These are phyloP conservation scores for Raddia guianensis DNA, from an alignment of 176 grass and related monocot species.

Conservation along the genomic window DNA sequence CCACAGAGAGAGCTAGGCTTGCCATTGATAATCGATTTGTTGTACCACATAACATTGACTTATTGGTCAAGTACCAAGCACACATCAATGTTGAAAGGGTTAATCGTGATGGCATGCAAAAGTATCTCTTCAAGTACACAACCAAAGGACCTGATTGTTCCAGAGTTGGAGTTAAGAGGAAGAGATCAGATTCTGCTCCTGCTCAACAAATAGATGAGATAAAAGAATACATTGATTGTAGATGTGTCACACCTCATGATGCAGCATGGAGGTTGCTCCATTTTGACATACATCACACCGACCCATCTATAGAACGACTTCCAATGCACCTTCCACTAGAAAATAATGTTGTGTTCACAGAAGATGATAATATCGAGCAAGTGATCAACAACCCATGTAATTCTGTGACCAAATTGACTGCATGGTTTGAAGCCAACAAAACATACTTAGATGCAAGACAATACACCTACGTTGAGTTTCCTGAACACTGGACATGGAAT, in stretches of 20 bases:
- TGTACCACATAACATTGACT: background rate
- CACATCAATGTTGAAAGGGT: background rate
- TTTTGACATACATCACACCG: no score
- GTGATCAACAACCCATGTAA: background rate
- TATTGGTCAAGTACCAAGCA: background rate
- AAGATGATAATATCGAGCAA: background rate
- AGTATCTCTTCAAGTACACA: background rate
- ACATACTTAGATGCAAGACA: accelerated
- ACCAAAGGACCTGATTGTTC: background rate
- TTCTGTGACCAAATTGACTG: background rate
- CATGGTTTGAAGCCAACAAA: background rate
- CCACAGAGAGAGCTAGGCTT: accelerated
- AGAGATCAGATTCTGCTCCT: no score
- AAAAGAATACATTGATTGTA: no score
- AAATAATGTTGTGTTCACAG: background rate
- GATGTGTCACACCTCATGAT: no score
- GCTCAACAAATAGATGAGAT: background rate
- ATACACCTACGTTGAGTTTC: background rate
- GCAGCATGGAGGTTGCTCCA: no score
- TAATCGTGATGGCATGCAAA: background rate
- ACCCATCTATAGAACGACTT: background rate
- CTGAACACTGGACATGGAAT: background rate
- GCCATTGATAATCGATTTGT: background rate
- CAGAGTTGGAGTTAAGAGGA: background rate
- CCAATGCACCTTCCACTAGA: background rate